Percentiles rank a stretch among this genome's conserved stretches.
phyloP scores from a whole-genome alignment of 1,284 basidiomycete genomes.

The Ustilago shanxiensis region DNA sequence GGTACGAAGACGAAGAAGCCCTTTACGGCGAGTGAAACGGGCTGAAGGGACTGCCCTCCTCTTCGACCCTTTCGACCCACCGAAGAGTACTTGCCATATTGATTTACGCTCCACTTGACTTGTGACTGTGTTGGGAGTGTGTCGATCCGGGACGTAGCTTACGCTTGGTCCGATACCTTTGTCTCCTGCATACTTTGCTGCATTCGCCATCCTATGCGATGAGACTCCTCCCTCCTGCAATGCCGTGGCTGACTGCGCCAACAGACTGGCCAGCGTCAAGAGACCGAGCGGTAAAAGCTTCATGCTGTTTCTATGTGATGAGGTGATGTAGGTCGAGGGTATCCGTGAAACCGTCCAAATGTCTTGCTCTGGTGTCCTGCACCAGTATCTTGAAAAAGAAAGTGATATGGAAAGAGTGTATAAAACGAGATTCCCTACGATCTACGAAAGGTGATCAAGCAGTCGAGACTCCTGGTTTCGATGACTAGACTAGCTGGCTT shows the following conservation, averaged over 20 bases:
- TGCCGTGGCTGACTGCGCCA: constrained; percentile 22
- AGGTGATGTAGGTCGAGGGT: neutral
- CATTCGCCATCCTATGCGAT: neutral
- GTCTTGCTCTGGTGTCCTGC: constrained; percentile 26
- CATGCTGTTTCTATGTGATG: constrained; percentile 12
- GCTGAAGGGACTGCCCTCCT: constrained; percentile 52
- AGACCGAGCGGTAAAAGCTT: constrained; percentile 36
- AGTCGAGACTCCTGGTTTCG: constrained; percentile 10
- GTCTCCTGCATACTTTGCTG: neutral
- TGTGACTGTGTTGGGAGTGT: neutral
- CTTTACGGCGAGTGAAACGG: constrained; percentile 10
- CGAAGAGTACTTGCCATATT: constrained; percentile 34
- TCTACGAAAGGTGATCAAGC: constrained; percentile 18
- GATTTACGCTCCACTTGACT: constrained; percentile 12
- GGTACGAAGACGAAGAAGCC: neutral
- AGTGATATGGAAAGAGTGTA: constrained; percentile 2
- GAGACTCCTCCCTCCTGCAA: constrained; percentile 8
- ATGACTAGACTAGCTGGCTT: constrained; percentile 14
- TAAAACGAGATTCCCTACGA: constrained; percentile 17
- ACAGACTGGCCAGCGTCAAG: constrained; percentile 29
- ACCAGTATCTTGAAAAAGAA: constrained; percentile 21
- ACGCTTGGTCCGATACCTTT: neutral
- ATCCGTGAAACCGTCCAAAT: constrained; percentile 5
- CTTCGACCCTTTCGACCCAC: constrained; percentile 12
- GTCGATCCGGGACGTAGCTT: constrained; percentile 17